Conservation (phyloP, 306 rosid species). For the Prunus mongolica region DNA sequence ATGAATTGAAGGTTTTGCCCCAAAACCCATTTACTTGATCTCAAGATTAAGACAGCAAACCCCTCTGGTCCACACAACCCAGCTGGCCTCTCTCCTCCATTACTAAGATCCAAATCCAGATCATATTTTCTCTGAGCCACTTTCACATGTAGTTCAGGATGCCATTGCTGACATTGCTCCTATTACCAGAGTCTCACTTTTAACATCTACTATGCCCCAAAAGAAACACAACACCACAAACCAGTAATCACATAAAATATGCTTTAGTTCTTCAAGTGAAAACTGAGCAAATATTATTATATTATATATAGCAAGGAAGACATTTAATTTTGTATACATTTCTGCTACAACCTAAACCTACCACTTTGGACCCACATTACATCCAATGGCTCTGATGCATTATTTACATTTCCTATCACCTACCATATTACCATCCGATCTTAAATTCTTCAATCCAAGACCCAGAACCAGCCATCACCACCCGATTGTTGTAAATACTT, state of each 20-base stretch:
- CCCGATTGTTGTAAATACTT: neutral
- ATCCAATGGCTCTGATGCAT: slow-evolving; percentile 5
- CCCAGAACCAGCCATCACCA: neutral
- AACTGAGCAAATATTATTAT: neutral
- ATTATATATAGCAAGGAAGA: neutral
- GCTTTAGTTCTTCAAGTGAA: neutral
- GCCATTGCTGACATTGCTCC: neutral
- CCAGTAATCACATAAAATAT: neutral
- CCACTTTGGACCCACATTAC: neutral
- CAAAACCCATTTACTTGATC: no score
- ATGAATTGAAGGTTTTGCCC: neutral
- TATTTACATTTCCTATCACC: slow-evolving; percentile 7
- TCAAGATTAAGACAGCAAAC: no score
- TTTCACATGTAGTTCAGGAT: neutral
- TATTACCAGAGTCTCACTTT: neutral
- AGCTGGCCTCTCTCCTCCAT: neutral
- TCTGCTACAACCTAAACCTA: neutral
- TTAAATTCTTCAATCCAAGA: neutral
- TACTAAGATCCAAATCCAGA: neutral
- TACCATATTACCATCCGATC: neutral
- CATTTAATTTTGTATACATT: neutral
- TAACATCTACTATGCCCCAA: no score
- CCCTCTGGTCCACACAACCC: neutral
- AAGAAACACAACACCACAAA: no score
- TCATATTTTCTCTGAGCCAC: neutral